Base-by-base conservation (phyloP, 106 monocot genomes). In the Platanthera zijinensis region DNA sequence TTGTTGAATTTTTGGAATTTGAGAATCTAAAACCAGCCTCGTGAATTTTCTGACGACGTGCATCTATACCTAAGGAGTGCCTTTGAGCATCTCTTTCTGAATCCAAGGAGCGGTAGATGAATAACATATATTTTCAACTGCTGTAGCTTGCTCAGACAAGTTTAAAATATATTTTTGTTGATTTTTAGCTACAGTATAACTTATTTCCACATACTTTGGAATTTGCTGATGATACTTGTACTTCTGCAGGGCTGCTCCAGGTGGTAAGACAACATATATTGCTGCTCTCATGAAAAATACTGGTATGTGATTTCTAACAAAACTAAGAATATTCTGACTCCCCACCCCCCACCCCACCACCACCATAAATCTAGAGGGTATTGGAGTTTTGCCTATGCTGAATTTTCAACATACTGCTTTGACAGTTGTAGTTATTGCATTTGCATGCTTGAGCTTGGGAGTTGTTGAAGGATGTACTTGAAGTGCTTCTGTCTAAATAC, bases 241-340 rank as follows among this genome's bases (percentile, higher is more conserved):
- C 25, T 83, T 54, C 51, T 84, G 3, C 75, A 99, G 97, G 28
- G 94, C 97, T 81, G 93, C 94, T 75, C 97, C 97, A 73, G 97
- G 97, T 86, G 97, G 97, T 53, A 99, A 99, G 78, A 99, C 97
- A 49, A 99, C 97, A 70, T 92, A 94, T 61, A 99, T 99, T 85
- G 89, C 91, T 39, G 84, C 97, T 74, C 91, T 94, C 69, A 94
- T 99, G 97, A 99, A 92, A 83, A 99, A 99, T 78, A 90, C 86
- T 57, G 97, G 94, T 94, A 76, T 39, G 57, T 74, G 30, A 71
- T 32, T 22, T 61, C n/a, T 25, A n/a, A 15, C 46, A 15, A 39
- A 69, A 17, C 52, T 73, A 73, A 71, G 12, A 48, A 19, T 5
- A 61, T 61, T 61, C 1, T 21, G 6, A 8, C 21, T 18, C 19